Evolutionary conservation across 2,329 filamentous ascomycete genomes (phyloP).

Genomic region (Boeremia lycopersici): DNA sequence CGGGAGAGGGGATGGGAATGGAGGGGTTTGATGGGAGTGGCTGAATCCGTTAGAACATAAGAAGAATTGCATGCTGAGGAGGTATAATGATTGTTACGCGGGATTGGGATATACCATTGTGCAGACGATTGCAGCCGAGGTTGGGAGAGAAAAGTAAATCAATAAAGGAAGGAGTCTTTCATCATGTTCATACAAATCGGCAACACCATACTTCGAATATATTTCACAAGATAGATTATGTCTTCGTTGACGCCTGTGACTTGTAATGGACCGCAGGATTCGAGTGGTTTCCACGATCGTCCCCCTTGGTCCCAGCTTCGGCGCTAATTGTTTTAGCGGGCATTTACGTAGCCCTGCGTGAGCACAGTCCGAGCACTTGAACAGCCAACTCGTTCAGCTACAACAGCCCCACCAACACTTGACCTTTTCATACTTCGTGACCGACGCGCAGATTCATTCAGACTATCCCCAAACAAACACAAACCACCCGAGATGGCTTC

Average conservation of each 20-base stretch:
- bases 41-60: background rate
- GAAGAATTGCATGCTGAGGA: background rate
- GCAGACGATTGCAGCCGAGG: too few relatives aligned
- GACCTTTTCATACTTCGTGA: constrained; percentile 8
- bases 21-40: constrained; percentile 8
- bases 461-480: constrained; percentile 15
- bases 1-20: constrained; percentile 1
- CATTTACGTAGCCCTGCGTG: constrained; percentile 11
- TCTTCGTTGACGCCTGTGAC: background rate
- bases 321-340: constrained; percentile 2
- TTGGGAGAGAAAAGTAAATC: background rate
- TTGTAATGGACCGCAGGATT: background rate
- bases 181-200: background rate
- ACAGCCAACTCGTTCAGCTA: constrained; percentile 15
- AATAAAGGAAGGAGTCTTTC: constrained; percentile 2
- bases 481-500: constrained; percentile 50
- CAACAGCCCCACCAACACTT: constrained; percentile 13
- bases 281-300: constrained; percentile 10
- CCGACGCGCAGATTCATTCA: constrained; percentile 22
- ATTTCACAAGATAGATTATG: background rate
- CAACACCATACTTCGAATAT: background rate
- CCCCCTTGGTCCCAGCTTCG: constrained; percentile 4
- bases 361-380: constrained; percentile 13
- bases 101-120: background rate
- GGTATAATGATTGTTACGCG: background rate